Evolutionary conservation across 805 yeast genomes (phyloP), one percentile per base, ranked within the genome.

Genomic region (Ogataea neopini): DNA sequence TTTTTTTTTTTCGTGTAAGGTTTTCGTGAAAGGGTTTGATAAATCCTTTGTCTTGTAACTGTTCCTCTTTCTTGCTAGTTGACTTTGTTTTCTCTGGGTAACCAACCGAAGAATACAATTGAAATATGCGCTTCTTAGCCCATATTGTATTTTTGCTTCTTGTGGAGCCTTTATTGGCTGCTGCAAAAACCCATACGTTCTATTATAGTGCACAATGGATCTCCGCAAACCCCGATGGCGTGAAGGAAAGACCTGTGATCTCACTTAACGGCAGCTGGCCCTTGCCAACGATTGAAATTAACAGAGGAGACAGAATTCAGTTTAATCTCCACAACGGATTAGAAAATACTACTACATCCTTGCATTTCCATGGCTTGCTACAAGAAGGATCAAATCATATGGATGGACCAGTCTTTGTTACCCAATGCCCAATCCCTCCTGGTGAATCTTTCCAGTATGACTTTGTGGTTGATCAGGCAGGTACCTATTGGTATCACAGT

Each of bases 401-500:
- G 88, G 95, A 86, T 63, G 95, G 95, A 10, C 90, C 94, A 2
- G 83, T 81, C 59, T 77, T 78, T 76, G 84, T 86, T 10, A 83
- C 90, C 4, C 92, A 86, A 62, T 86, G 92, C 69, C 92, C 92
- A 28, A 83, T 86, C 50, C 76, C 80, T 35, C 83, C 86, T 7
- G 86, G 86, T 23, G 79, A 79, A 55, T 78, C 88, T 2, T 76
- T 74, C 61, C 63, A 82, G 38, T 86, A 86, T 67, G 85, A 86
- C 66, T 86, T 86, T 59, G 81, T 86, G 2, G 84, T 84, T 8
- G 75, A 79, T 52, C 91, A 86, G 63, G 80, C 71, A 3, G 95
- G 95, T 43, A 77, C 88, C n/a, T 86, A 73, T 67, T 86, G 95
- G 95, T 86, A 86, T 64, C 95, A 86, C 63, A 81, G 89, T 4